Base-by-base conservation (phyloP, 2,329 filamentous ascomycete species). In the Bertia moriformis region DNA sequence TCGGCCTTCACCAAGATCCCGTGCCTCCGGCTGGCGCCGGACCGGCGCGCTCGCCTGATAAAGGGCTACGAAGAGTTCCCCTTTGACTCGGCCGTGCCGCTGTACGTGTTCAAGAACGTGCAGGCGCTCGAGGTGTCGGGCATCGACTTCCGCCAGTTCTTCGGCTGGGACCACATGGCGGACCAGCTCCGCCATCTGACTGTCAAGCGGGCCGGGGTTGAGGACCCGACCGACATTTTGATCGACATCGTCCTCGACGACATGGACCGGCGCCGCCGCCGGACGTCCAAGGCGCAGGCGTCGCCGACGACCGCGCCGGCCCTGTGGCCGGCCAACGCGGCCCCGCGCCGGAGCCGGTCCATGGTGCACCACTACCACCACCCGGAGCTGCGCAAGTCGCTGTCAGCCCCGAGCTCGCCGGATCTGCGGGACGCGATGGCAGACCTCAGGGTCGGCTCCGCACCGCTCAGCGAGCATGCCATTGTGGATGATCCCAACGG, bases 1-100 rank as follows among this genome's bases (percentile, higher is more conserved):
- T 96, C 91, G 32, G 86, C 91, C 42, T 98, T 96, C 55, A 98
- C 91, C 52, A 98, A 96, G 63, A 93, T 98, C 33, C 91, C 91
- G 0, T 94, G 85, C 53, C 66, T 98, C 45, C 78, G 82, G 46
- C 67, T 98, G 40, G 79, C 88, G 18, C 88, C 88, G n/a, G 91
- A 98, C 58, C 88, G 87, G 66, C 83, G 86, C 48, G 88, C 89
- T 38, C 79, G 83, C 39, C 66, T 95, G 44, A 95, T 98, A 48
- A 74, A 79, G 47, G 89, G 89, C 19, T 96, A 91, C 54, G 91
- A 98, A 59, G 89, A 95, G 59, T 98, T 96, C 48, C 91, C 89
- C 3, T 95, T 96, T 58, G 91, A 98, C 59, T 94, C 86, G 18
- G 91, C 91, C 15, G 91, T 98, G 19, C 91, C 91, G 15, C 68